These are phyloP conservation scores for Apocynum venetum DNA, from an alignment of 257 asterid genomes.

Conservation along the genomic window DNA sequence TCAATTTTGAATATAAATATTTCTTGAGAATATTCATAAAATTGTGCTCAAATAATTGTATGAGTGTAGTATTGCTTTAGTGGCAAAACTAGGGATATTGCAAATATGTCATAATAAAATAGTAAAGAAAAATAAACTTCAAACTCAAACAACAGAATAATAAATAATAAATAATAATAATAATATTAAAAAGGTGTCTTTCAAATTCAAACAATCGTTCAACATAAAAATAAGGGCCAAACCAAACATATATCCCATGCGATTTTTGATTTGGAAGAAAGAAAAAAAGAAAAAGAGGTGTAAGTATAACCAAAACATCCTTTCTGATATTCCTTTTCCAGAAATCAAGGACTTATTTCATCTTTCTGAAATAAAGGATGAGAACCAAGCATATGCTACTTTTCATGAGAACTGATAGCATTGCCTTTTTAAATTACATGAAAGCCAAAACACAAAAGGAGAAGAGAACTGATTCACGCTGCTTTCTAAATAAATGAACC, in stretches of 20 bases:
- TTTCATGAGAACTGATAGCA: not conserved
- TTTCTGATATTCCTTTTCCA: not conserved
- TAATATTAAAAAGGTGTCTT: too few species aligned
- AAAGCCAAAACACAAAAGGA: not conserved
- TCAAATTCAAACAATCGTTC: too few species aligned
- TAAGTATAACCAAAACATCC: not conserved
- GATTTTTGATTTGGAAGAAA: too few species aligned
- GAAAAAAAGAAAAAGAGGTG: not conserved
- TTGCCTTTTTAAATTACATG: not conserved
- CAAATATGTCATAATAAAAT: too few species aligned
- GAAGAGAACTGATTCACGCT: constrained; percentile 8
- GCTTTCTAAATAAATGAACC: not conserved
- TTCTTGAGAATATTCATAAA: not conserved
- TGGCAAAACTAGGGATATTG: not conserved
- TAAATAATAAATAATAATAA: too few species aligned
- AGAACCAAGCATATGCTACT: not conserved
- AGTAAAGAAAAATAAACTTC: too few species aligned
- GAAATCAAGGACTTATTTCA: not conserved
- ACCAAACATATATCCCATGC: too few species aligned
- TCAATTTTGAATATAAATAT: constrained; percentile 6
- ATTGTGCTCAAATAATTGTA: not conserved
- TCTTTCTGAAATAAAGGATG: not conserved
- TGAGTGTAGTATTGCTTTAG: not conserved
- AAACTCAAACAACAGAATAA: too few species aligned
- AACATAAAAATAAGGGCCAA: too few species aligned